Evolutionary conservation across 305 asterid genomes (phyloP), one percentile per base, ranked within the genome.

Genomic region (Withania somnifera): DNA sequence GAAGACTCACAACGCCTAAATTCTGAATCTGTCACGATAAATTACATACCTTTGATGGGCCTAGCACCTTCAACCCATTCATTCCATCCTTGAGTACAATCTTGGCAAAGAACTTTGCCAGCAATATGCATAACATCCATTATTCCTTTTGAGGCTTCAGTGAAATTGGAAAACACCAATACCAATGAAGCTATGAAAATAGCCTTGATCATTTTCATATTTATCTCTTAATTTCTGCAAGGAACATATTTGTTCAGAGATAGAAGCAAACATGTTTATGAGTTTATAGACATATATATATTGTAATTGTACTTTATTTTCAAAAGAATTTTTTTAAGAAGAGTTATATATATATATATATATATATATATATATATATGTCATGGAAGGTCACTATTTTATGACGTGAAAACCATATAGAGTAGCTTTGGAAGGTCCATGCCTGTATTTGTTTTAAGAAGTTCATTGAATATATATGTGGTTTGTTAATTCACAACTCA

Each of bases 51-150:
- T 88, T 91, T 84, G 78, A 95, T 87, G 75, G 98, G 93, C 36
- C 91, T 87, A 84, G 90, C 90, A 53, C 91, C 97, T 26, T 88
- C 84, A 78, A 90, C 88, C 98, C 98, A 95, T 67, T 92, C 89
- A 19, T 88, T 90, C 92, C 92, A 93, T 38, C 93, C 97, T 57
- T 84, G 47, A 32, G 87, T 83, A 87, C 98, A 93, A 69, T 95
- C 94, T 86, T 95, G 98, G 92, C 98, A 95, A 28, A 90, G 92
- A 52, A 93, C 97, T 85, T 86, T 91, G 30, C 98, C 98, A 80
- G 90, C 76, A 32, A 92, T 92, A 40, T 92, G 96, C 20, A 93
- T 89, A 38, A 85, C 88, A 76, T 88, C 84, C 47, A 80, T 53
- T 50, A 80, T 53, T 50, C 17, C 83, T 28, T 63, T 84, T 10